These are phyloP conservation scores for Dillenia turbinata DNA, from an alignment of 164 flowering plant genomes.

Conservation along the genomic window DNA sequence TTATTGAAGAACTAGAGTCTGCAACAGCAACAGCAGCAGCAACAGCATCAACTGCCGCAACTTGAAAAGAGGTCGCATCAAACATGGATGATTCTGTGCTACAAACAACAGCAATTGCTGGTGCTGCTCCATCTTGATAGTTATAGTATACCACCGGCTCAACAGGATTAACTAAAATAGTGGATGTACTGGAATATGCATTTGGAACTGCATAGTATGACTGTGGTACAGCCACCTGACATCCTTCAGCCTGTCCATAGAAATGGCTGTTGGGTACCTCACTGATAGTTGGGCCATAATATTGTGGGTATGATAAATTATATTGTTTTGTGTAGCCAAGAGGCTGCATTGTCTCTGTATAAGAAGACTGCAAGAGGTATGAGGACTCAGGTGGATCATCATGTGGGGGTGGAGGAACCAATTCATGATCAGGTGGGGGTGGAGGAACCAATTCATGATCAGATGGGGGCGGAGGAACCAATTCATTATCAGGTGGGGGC, in stretches of 20 bases:
- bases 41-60: conserved; percentile 15
- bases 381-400: conserved; percentile 53
- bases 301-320: conserved; percentile 38
- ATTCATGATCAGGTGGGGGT: conserved; percentile 85
- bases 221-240: conserved; percentile 36
- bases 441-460: conserved; percentile 92
- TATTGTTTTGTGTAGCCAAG: conserved; percentile 45
- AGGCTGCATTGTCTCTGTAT: conserved; percentile 42
- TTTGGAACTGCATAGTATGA: conserved; percentile 47
- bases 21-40: conserved; percentile 13
- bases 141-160: conserved; percentile 42
- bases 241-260: conserved; percentile 48
- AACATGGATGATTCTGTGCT: conserved; percentile 29
- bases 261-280: conserved; percentile 32
- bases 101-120: conserved; percentile 24
- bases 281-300: conserved; percentile 44
- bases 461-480: conserved; percentile 60
- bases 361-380: conserved; percentile 35
- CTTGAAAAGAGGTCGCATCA: conserved; percentile 23
- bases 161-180: conserved; percentile 33
- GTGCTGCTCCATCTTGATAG: conserved; percentile 34
- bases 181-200: conserved; percentile 32
- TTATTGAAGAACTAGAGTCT: conserved; percentile 13
- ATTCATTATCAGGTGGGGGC: conserved; percentile 41
- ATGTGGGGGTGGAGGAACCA: conserved; percentile 84